Conservation (phyloP, 441 rosid genomes). For the Viola pubescens region DNA sequence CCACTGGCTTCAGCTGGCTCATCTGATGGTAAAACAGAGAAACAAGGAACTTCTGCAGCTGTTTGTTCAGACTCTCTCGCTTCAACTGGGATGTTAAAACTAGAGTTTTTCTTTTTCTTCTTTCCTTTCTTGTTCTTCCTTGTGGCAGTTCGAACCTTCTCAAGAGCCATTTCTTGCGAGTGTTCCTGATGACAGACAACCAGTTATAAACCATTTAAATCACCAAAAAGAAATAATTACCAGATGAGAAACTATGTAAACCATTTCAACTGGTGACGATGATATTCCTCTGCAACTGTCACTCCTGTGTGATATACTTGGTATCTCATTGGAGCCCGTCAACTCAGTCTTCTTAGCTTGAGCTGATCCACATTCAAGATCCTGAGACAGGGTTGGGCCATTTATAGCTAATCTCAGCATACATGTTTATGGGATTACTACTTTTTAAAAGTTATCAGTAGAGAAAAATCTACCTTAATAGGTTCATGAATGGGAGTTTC, state of each 20-base stretch:
- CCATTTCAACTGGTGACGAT: conserved; percentile 36
- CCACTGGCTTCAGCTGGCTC: conserved; percentile 24
- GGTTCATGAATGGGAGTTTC: conserved; percentile 23
- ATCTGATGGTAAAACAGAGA: conserved; percentile 23
- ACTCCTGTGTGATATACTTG: conserved; percentile 25
- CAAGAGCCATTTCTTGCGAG: conserved; percentile 38
- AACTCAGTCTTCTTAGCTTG: conserved; percentile 26
- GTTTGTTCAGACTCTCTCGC: conserved; percentile 29
- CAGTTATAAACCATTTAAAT: conserved; percentile 37
- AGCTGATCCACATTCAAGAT: conserved; percentile 26
- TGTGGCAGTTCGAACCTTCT: conserved; percentile 42
- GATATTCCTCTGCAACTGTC: conserved; percentile 29
- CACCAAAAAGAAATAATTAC: conserved; percentile 22
- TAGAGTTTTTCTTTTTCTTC: conserved; percentile 42
- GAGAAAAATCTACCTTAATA: conserved; percentile 37
- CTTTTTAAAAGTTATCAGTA: conserved; percentile 8
- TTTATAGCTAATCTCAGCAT: conserved; percentile 9
- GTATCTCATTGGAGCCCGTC: conserved; percentile 35
- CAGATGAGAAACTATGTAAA: conserved; percentile 27
- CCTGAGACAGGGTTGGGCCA: conserved; percentile 37
- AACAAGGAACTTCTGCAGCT: conserved; percentile 29
- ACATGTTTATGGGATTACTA: conserved; percentile 6
- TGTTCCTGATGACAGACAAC: conserved; percentile 60
- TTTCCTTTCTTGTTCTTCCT: conserved; percentile 64
- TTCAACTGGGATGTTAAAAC: conserved; percentile 29